Base-by-base conservation (phyloP, 2,329 filamentous ascomycete genomes). In the Falciphora oryzae region DNA sequence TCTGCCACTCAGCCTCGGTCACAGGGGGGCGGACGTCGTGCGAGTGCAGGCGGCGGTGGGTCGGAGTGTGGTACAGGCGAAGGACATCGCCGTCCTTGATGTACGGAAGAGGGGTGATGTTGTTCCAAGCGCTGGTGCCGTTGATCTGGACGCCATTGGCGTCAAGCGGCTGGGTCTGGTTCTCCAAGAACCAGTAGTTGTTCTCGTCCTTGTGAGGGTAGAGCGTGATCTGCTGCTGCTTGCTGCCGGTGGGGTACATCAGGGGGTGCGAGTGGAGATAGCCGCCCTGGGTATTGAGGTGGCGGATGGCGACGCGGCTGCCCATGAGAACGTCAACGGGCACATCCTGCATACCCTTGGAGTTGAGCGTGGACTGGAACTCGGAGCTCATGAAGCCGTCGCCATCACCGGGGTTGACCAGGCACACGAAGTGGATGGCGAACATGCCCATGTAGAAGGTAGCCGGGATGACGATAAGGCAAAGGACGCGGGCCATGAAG, bases 351-450 rank as follows among this genome's bases (percentile, higher is more conserved):
- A 99, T 99, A 63, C 86, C 89, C 82, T 98, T 99, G 72, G 88
- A 93, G 80, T 98, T 99, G 69, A 99, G 83, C 2, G 95, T 98
- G 38, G 95, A 91, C 80, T 99, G 95, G 82, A 99, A 99, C 75
- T 99, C 95, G 64, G 94, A 97, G 74, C 93, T 97, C 95, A 99
- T 99, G 82, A 99, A 99, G 64, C 95, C 95, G 77, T 99, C 95
- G 64, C 95, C 95, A 63, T 99, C 95, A 66, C 95, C 95, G 32
- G 95, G 95, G 79, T 99, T 99, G 66, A 89, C 86, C 57, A 99
- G 85, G 81, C 92, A 96, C 70, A 93, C 70, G 78, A 99, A 99
- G 81, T 99, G 95, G 72, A 99, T 96, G 63, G 87, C 93, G 73
- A 99, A 99, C 91, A 98, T 97, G 73, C 86, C 89, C 83, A 97